A percentile compares a stretch with the other conserved stretches of the same genome.
Evolutionary conservation across 805 yeast species (phyloP).

Genomic region (Metschnikowia dekortorum): DNA sequence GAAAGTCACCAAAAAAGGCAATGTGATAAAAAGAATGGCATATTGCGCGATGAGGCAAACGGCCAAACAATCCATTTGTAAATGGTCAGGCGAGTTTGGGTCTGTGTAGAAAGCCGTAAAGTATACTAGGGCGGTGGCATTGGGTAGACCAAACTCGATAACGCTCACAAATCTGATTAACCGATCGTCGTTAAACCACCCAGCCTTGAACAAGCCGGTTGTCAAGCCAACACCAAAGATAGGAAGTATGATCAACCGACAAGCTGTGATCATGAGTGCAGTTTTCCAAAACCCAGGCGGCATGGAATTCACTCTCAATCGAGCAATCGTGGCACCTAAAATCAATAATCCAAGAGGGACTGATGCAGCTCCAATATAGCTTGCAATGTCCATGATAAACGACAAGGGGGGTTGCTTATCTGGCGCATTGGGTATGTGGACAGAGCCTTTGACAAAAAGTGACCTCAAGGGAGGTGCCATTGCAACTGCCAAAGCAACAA

Average conservation of each 20-base stretch:
- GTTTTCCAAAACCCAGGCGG: constrained; percentile 73
- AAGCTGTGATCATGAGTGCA: constrained; percentile 50
- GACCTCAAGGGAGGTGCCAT: constrained; percentile 71
- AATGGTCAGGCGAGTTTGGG: constrained; percentile 43
- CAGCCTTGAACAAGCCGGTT: constrained; percentile 54
- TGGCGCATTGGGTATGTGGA: constrained; percentile 69
- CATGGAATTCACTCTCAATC: constrained; percentile 55
- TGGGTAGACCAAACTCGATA: constrained; percentile 74
- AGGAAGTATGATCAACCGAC: constrained; percentile 68
- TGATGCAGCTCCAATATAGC: constrained; percentile 79
- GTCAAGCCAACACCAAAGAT: constrained; percentile 63
- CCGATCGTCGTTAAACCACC: constrained; percentile 59
- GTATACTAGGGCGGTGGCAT: constrained; percentile 84
- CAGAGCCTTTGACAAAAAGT: constrained; percentile 51
- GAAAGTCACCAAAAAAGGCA: constrained; percentile 75
- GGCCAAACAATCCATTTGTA: constrained; percentile 85
- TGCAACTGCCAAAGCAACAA: constrained; percentile 59
- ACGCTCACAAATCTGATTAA: constrained; percentile 71
- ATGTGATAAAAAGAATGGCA: constrained; percentile 55
- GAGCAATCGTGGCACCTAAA: constrained; percentile 83
- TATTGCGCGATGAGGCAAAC: constrained; percentile 73
- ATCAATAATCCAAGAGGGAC: constrained; percentile 83
- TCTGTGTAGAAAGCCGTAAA: constrained; percentile 86
- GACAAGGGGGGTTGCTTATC: constrained; percentile 80
- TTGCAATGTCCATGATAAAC: constrained; percentile 75